Evolutionary conservation across 2,329 filamentous ascomycete species (phyloP).

Genomic region (Microcera coccophila): DNA sequence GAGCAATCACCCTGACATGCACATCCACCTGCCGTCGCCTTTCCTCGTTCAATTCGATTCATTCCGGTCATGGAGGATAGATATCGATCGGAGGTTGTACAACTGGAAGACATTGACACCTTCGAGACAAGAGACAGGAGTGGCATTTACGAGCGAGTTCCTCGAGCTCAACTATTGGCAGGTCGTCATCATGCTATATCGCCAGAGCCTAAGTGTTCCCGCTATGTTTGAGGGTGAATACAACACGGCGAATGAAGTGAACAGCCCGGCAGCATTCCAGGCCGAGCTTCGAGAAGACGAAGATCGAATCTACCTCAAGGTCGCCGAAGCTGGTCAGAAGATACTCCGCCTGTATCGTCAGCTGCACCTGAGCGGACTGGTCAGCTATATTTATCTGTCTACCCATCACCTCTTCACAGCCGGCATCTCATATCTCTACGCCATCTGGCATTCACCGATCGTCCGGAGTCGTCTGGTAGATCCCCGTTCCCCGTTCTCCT

Average conservation of each 20-base stretch:
- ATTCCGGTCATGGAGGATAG: slow-evolving; percentile 81
- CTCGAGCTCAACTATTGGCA: slow-evolving; percentile 97
- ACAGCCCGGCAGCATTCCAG: slow-evolving; percentile 58
- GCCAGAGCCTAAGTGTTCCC: slow-evolving; percentile 84
- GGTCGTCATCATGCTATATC: slow-evolving; percentile 90
- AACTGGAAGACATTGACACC: slow-evolving; percentile 87
- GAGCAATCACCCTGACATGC: slow-evolving; percentile 69
- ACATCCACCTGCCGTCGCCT: slow-evolving; percentile 74
- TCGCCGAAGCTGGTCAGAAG: slow-evolving; percentile 90
- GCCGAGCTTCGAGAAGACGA: slow-evolving; percentile 73
- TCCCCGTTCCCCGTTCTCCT: slow-evolving; percentile 12
- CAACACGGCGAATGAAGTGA: slow-evolving; percentile 60
- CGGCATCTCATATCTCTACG: slow-evolving; percentile 91
- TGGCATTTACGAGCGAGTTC: slow-evolving; percentile 85
- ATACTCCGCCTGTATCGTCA: slow-evolving; percentile 88
- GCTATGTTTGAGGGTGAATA: slow-evolving; percentile 79
- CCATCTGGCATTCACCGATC: slow-evolving; percentile 91
- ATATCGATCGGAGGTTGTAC: slow-evolving; percentile 77
- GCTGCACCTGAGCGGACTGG: slow-evolving; percentile 78
- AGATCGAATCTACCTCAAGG: slow-evolving; percentile 87
- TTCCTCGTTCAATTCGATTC: slow-evolving; percentile 81
- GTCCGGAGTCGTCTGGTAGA: slow-evolving; percentile 82
- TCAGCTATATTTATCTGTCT: slow-evolving; percentile 93
- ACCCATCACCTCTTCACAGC: slow-evolving; percentile 98
- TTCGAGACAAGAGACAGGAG: slow-evolving; percentile 72